Base-by-base conservation (phyloP, 2,329 filamentous ascomycete genomes). In the Epichloe sibirici region DNA sequence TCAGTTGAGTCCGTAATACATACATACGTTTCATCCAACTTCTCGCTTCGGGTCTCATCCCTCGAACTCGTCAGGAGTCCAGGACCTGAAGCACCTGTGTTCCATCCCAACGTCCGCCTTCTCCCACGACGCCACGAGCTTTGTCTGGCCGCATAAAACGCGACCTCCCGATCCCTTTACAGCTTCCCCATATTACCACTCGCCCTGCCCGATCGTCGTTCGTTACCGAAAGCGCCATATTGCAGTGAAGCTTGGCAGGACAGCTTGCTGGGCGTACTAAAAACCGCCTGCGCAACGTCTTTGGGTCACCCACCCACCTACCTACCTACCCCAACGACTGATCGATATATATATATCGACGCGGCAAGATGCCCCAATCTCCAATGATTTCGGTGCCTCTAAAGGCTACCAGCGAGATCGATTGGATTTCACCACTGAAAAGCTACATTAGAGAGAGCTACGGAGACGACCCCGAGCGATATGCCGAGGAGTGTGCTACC, bases 371-470 rank as follows among this genome's bases (percentile, higher is more conserved):
- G 85, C 79, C 87, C 68, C 87, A 94, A 74, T 84, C 89, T 60
- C 90, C 90, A 57, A 97, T 97, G 91, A 85, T 97, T 62, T 94
- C 90, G 62, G 85, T 85, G 78, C 91, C 91, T 66, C 79, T 96
- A 64, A 97, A 86, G 81, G 80, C 80, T 51, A 98, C 93, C 58
- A 95, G 90, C 77, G 93, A 98, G 75, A 95, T 98, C 67, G 93
- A 98, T 78, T 98, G 93, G 93, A 79, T 97, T 58, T 77, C 79
- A 47, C 93, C 93, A 47, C 78, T 98, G 60, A 97, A 97, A 74
- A 76, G 78, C 58, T 96, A 97, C 74, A 98, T 98, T 63, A 82
- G 90, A 59, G 80, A 90, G 61, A 94, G 86, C 25, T 96, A 98
- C 68, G 90, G 90, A 67, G 93, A 98, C 70, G 91, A 97, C 66